phyloP scores from a whole-genome alignment of 2,329 filamentous ascomycete species.

The Scytalidium sp. region DNA sequence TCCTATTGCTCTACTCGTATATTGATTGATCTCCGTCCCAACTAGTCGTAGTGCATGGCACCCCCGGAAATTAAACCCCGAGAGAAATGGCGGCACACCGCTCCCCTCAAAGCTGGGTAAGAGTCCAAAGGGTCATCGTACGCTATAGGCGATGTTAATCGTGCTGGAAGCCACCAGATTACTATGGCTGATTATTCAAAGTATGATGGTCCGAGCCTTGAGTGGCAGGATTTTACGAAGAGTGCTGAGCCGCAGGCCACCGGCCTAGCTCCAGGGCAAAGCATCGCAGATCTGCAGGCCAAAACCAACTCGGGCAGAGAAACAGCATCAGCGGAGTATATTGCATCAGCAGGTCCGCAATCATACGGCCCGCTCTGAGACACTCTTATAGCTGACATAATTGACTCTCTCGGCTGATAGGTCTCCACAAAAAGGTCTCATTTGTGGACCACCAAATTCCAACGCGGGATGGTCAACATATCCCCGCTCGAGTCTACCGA shows the following conservation, averaged over 20 bases:
- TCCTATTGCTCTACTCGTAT: no score
- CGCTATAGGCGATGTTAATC: constrained; percentile 14
- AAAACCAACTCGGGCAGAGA: constrained; percentile 32
- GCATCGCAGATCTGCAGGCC: constrained; percentile 21
- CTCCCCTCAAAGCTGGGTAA: no score
- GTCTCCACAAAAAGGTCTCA: constrained; percentile 21
- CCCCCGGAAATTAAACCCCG: no score
- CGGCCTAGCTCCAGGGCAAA: constrained; percentile 10
- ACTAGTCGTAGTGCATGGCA: no score
- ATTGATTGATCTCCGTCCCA: no score
- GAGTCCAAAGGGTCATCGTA: no score
- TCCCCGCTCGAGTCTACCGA: constrained; percentile 46
- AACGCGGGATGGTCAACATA: constrained; percentile 40
- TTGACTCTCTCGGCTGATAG: neutral
- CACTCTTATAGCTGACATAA: constrained; percentile 1
- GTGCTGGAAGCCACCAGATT: constrained; percentile 8
- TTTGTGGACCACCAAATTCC: constrained; percentile 35
- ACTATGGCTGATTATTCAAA: constrained; percentile 34
- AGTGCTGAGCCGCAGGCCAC: constrained; percentile 21
- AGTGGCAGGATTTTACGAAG: constrained; percentile 39
- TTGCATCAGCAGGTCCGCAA: constrained; percentile 24
- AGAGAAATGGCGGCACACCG: no score
- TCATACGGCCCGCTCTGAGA: no score
- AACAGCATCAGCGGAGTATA: constrained; percentile 24
- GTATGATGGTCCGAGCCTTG: constrained; percentile 38